A percentile compares a stretch with the other conserved stretches of the same genome.
phyloP scores from a whole-genome alignment of 176 grass and related monocot genomes.

The Melocanna baccifera region DNA sequence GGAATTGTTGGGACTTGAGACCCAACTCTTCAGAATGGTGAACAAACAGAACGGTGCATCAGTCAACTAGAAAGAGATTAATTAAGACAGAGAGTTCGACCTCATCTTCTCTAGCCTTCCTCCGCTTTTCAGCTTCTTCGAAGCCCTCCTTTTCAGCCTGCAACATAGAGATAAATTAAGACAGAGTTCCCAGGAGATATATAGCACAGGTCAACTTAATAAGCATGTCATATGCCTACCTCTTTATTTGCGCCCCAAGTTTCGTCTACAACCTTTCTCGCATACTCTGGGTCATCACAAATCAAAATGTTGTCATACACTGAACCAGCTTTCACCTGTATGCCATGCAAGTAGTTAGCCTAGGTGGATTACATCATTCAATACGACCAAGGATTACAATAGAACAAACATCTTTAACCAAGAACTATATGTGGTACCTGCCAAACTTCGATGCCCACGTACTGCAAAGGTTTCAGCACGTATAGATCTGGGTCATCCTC shows the following conservation, averaged over 20 bases:
- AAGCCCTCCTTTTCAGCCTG: constrained; percentile 92
- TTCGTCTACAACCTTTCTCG: constrained; percentile 70
- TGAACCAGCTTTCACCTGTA: constrained; percentile 97
- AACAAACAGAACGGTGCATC: neutral
- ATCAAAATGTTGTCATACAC: constrained; percentile 95
- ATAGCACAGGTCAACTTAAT: constrained; percentile 5
- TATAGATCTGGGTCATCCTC: constrained; percentile 98
- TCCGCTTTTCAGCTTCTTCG: constrained; percentile 76
- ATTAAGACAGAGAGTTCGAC: neutral
- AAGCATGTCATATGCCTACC: constrained; percentile 36
- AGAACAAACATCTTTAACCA: neutral
- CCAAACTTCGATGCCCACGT: constrained; percentile 94
- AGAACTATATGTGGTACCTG: constrained; percentile 52
- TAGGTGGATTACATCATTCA: neutral
- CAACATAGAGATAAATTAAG: neutral
- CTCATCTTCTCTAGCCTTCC: constrained; percentile 84
- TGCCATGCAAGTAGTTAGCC: neutral
- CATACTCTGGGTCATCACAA: constrained; percentile 94
- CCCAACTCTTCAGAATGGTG: neutral
- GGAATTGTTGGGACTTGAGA: neutral
- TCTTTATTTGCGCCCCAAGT: constrained; percentile 76
- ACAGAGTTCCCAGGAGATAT: neutral
- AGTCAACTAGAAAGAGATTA: neutral
- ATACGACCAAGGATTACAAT: neutral
- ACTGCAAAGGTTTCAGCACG: constrained; percentile 89